A percentile compares a stretch with the other conserved stretches of the same genome.
phyloP scores from a whole-genome alignment of 2,329 filamentous ascomycete genomes.

The Xylariaceae sp. region DNA sequence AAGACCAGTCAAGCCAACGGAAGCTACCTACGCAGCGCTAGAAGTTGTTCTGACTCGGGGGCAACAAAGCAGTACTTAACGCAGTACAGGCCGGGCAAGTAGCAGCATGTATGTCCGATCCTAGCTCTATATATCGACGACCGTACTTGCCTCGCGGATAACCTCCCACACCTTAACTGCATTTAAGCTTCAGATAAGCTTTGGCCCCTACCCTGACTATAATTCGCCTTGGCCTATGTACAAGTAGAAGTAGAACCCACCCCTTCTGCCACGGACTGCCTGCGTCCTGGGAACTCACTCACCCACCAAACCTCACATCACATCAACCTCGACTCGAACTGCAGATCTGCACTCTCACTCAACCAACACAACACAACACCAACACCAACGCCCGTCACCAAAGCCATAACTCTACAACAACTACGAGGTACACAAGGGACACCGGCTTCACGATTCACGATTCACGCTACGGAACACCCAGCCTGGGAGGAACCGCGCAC shows the following conservation, averaged over 20 bases:
- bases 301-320: too few species aligned
- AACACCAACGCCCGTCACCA: too few species aligned
- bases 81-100: background rate
- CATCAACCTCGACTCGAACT: too few species aligned
- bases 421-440: too few species aligned
- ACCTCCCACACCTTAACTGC: background rate
- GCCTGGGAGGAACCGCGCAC: too few species aligned
- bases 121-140: background rate
- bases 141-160: background rate
- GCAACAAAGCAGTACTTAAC: background rate
- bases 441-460: too few species aligned
- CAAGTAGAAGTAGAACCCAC: background rate
- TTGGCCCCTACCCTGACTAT: background rate
- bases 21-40: background rate
- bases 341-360: too few species aligned
- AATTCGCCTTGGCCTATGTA: background rate
- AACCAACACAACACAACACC: too few species aligned
- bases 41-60: background rate
- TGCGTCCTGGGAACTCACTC: too few species aligned
- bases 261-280: background rate
- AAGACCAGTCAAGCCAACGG: background rate
- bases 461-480: too few species aligned
- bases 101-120: background rate
- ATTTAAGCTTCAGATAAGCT: constrained; percentile 2
- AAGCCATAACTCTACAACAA: too few species aligned